A percentile compares a stretch with the other conserved stretches of the same genome.
These are phyloP conservation scores for Phlebiopsis gigantea DNA, from an alignment of 768 basidiomycete genomes.

Conservation along the genomic window DNA sequence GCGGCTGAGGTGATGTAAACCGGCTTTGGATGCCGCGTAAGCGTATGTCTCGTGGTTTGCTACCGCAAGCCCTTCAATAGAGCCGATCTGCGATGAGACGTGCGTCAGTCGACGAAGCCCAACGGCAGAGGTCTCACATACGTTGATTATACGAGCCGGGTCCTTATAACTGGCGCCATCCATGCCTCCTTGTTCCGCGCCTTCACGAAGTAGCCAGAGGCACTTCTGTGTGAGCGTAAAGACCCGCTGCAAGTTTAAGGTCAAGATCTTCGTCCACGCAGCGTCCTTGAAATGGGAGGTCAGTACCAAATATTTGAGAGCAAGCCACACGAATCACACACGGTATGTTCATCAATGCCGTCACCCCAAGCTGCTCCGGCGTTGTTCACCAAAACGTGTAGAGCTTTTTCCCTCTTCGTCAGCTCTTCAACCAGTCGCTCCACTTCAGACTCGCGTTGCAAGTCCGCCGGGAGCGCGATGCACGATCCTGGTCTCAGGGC, in stretches of 20 bases:
- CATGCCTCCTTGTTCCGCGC: conserved; percentile 35
- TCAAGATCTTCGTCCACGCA: conserved; percentile 57
- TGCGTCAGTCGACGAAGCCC: neutral
- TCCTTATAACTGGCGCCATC: conserved; percentile 33
- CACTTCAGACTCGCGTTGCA: conserved; percentile 50
- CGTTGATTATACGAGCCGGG: conserved; percentile 59
- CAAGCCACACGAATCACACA: conserved; percentile 13
- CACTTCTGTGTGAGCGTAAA: conserved; percentile 61
- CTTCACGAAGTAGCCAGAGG: conserved; percentile 49
- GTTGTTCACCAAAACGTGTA: conserved; percentile 63
- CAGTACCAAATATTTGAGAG: neutral
- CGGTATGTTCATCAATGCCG: conserved; percentile 40
- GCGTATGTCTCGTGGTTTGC: conserved; percentile 59
- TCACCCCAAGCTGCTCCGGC: conserved; percentile 56
- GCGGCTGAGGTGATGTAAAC: conserved; percentile 52
- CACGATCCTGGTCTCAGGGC: conserved; percentile 50
- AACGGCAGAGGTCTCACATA: conserved; percentile 21
- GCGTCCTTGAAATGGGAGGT: conserved; percentile 36
- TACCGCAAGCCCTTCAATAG: conserved; percentile 50
- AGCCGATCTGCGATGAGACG: conserved; percentile 45
- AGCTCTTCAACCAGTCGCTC: conserved; percentile 47
- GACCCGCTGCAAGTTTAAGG: conserved; percentile 56
- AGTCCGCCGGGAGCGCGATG: conserved; percentile 47
- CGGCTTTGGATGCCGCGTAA: conserved; percentile 62
- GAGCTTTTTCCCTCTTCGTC: conserved; percentile 41